Evolutionary conservation across 2,329 filamentous ascomycete species (phyloP), one percentile per base, ranked within the genome.

Genomic region (Monosporascus sp.): DNA sequence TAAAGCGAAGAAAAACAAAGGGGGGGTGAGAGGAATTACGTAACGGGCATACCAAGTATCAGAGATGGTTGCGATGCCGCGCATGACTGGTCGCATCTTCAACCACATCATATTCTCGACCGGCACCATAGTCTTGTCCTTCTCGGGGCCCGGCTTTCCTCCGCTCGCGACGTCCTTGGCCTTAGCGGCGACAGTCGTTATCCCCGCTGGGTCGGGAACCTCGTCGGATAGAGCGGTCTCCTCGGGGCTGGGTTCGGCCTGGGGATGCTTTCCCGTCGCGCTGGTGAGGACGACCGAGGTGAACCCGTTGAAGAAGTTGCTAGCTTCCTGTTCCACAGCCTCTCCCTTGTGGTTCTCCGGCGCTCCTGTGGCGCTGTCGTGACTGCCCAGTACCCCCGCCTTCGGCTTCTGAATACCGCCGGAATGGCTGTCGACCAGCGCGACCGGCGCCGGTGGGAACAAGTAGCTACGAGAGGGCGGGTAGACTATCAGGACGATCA

Each of bases 301-400:
- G 50, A 94, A 84, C 36, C 85, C 82, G 51, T 86, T 86, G 54
- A 94, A 85, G 57, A 95, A 86, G 65, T 91, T 92, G 61, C 82
- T 86, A 1, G 91, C 91, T 67, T 95, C 90, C 56, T 88, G 83
- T 67, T 95, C 90, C 1, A 91, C 87, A 0, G 89, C 88, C 67
- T 94, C 90, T 26, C 91, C 90, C 66, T 90, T 87, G 71, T 90
- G 83, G 59, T 90, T 90, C 67, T 96, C 89, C 0, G 90, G 87
- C 0, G 90, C 90, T 1, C 90, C 91, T 0, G 90, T 95, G 0
- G 87, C 80, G 53, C 87, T 91, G 55, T 91, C 87, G 27, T 86
- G 81, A 20, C 87, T 91, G 1, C 87, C 90, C 0, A 94, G 72
- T 0, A 91, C 83, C 1, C 90, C 90, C 3, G 90, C 81, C 49